Base-by-base conservation (phyloP, 2,329 filamentous ascomycete species). In the Colletotrichum musicola region DNA sequence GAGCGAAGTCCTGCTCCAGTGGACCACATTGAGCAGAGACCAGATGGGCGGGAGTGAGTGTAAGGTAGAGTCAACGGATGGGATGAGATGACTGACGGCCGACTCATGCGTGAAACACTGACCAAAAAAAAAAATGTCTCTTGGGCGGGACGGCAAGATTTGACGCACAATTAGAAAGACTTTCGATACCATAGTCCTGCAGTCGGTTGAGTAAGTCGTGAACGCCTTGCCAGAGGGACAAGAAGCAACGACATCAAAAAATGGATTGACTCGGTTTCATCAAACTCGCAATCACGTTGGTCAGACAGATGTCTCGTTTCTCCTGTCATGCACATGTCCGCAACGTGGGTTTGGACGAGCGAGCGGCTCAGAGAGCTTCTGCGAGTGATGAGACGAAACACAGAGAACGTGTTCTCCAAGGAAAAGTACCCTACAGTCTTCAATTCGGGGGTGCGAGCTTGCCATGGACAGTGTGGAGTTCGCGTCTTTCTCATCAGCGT, bases 361-460 rank as follows among this genome's bases (percentile, higher is more conserved):
- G 47, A 63, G 57, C 68, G 67, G 64, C 27, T 30, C 38, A 63
- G 64, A 68, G 57, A 53, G 51, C 62, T 56, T 53, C 50, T 42
- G 27, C 20, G 27, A 25, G 58, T 18, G 67, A 69, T 69, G 67
- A 68, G 67, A 68, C 68, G 67, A 69, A 69, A 69, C 67, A 14
- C 62, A 25, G 40, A 55, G 49, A 60, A 60, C 10, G 35, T 57
- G 25, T 53, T 42, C 53, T 18, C 12, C 27, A 16, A 51, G 40
- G 20, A 13, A 30, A 12, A 27, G 38, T 18, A 9, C 42, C 20
- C 35, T 20, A 18, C n/a, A 44, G 18, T 35, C 47, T 35, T 61
- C 46, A 25, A 25, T 25, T 18, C 16, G 35, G 18, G 16, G 35
- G 4, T 7, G 30, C 9, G 7, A 35, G 12, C n/a, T 9, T 50